A percentile compares a stretch with the other conserved stretches of the same genome.
These are phyloP conservation scores for Dittrichia graveolens DNA, from an alignment of 129 eudicot genomes.

Conservation along the genomic window DNA sequence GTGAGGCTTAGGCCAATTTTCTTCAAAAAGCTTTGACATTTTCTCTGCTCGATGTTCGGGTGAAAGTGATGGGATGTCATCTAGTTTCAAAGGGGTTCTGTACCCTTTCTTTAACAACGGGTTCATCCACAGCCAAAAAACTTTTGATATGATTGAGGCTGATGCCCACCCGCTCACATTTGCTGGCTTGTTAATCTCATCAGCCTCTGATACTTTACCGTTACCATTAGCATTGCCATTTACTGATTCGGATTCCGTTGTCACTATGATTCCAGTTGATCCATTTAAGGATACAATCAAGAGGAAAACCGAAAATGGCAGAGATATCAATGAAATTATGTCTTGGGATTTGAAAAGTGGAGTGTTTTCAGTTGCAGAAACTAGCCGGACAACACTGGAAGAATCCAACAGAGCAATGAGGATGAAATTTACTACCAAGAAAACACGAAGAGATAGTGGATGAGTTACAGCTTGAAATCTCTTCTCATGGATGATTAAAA, in stretches of 20 bases:
- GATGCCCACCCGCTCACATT: slow-evolving; percentile 57
- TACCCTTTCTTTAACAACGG: slow-evolving; percentile 71
- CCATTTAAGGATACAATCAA: slow-evolving; percentile 57
- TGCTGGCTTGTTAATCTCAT: slow-evolving; percentile 39
- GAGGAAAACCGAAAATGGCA: slow-evolving; percentile 52
- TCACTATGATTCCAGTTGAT: slow-evolving; percentile 52
- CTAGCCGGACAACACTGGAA: slow-evolving; percentile 50
- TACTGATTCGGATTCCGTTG: slow-evolving; percentile 27
- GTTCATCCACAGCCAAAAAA: slow-evolving; percentile 85
- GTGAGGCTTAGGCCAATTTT: slow-evolving; percentile 74
- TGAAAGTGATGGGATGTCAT: slow-evolving; percentile 79
- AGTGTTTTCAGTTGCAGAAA: slow-evolving; percentile 32
- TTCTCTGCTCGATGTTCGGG: slow-evolving; percentile 74
- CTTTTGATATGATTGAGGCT: slow-evolving; percentile 63
- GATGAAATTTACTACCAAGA: slow-evolving; percentile 55
- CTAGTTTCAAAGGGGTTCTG: slow-evolving; percentile 50
- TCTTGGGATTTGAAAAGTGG: slow-evolving; percentile 40
- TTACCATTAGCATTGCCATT: slow-evolving; percentile 30
- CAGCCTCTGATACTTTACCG: slow-evolving; percentile 29
- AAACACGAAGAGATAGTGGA: slow-evolving; percentile 60
- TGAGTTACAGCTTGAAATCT: slow-evolving; percentile 59
- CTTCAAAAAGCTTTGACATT: slow-evolving; percentile 65
- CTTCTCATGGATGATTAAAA: slow-evolving; percentile 66
- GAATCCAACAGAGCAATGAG: slow-evolving; percentile 40
- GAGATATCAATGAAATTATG: slow-evolving; percentile 39